Base-by-base conservation (phyloP, 768 basidiomycete species). In the Tylopilus intermedius region DNA sequence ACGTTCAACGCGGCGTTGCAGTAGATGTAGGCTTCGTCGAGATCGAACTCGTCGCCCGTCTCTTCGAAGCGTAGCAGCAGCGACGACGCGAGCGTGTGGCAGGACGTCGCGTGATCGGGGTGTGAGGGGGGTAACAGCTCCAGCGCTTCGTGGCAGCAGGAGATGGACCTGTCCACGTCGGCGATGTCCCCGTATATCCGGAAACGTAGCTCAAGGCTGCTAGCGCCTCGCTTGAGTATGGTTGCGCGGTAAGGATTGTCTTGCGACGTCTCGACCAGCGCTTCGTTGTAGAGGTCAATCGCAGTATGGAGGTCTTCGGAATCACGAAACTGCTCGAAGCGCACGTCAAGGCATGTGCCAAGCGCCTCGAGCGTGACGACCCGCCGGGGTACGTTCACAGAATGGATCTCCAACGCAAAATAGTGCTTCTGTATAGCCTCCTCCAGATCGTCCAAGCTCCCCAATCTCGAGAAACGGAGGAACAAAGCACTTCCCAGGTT, bases 161-260 rank as follows among this genome's bases (percentile, higher is more conserved):
- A 56, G n/a, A 71, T 63, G 5, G 70, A 66, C 37, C 51, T 56
- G 24, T 70, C 51, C 50, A 70, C 59, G 42, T 70, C 63, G 14
- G 40, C 33, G 2, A 47, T 48, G 18, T 42, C 47, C 7, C 67
- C 57, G n/a, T 51, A 60, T 8, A 59, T 40, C 35, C 51, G 39
- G 30, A 63, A 60, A 15, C 56, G 55, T 11, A 38, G 53, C 49
- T 56, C 51, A 10, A 63, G 47, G 29, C 61, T 55, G 29, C 29
- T 45, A 30, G 65, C 57, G n/a, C 55, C 42, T 49, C 33, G 58
- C 27, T 50, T 47, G 11, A 67, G 55, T 40, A 60, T 50, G 33
- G 50, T 11, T 15, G 53, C 37, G 29, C 60, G 58, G 21, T 40
- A 57, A 6, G 58, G 58, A 46, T 61, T 56, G 21, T 58, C 53